Percentiles rank a stretch among this genome's conserved stretches.
Evolutionary conservation across 768 basidiomycete species (phyloP).

Genomic region (Pisolithus sp.): DNA sequence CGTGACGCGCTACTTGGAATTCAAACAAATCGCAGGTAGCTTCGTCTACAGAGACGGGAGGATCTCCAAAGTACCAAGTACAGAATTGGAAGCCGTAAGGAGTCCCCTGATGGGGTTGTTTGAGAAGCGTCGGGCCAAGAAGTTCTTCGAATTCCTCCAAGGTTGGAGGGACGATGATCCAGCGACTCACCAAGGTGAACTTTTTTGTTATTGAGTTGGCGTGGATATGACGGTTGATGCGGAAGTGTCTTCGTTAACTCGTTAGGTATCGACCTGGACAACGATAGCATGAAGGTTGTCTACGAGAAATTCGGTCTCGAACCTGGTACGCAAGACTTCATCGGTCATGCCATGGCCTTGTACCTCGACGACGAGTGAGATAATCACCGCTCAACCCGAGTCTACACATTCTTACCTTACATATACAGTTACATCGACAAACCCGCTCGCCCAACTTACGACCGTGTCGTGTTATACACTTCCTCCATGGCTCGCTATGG

Average conservation of each 20-base stretch:
- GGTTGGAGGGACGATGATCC: constrained; percentile 93
- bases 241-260: not conserved
- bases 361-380: constrained; percentile 95
- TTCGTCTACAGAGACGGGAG: constrained; percentile 95
- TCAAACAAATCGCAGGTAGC: constrained; percentile 99
- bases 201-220: not conserved
- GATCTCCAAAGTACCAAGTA: constrained; percentile 97
- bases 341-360: constrained; percentile 98
- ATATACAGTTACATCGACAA: constrained; percentile 80
- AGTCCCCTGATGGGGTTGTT: constrained; percentile 98
- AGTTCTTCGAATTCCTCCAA: constrained; percentile 97
- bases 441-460: constrained; percentile 83
- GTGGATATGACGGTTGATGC: constrained; percentile 1
- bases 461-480: constrained; percentile 95
- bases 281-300: constrained; percentile 85
- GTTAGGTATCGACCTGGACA: constrained; percentile 82
- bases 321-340: constrained; percentile 96
- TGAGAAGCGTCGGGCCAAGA: constrained; percentile 96
- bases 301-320: constrained; percentile 98
- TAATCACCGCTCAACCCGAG: not conserved
- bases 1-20: constrained; percentile 97
- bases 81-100: constrained; percentile 93
- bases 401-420: constrained; percentile 5
- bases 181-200: constrained; percentile 87
- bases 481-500: constrained; percentile 98